Evolutionary conservation across 78 protist genomes (phyloP).

Genomic region (Protostelium mycophagum): DNA sequence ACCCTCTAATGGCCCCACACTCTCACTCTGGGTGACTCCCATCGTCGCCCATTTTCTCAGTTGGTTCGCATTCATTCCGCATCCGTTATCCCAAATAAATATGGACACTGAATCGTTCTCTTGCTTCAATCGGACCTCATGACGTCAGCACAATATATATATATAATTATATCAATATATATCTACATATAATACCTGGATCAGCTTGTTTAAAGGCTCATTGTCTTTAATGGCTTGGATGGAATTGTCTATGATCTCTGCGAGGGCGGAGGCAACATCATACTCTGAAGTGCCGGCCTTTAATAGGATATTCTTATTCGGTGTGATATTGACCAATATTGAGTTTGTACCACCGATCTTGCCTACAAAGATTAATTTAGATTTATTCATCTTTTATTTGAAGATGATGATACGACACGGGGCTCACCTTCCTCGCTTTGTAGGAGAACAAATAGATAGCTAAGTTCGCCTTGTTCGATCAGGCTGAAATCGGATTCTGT

Average conservation of each 20-base stretch:
- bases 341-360: background rate
- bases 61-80: conserved; percentile 45
- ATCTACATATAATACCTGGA: conserved; percentile 13
- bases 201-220: conserved; percentile 7
- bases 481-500: no score
- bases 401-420: no score
- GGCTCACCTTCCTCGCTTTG: no score
- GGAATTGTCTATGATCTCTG: conserved; percentile 58
- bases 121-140: background rate
- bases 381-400: no score
- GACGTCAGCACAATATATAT: background rate
- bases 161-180: background rate
- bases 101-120: conserved; percentile 3
- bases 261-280: conserved; percentile 34
- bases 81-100: conserved; percentile 53
- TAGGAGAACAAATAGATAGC: no score
- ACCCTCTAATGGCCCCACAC: background rate
- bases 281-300: conserved; percentile 64
- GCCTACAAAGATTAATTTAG: no score
- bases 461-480: no score
- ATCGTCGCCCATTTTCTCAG: conserved; percentile 63
- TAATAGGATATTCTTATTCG: conserved; percentile 47
- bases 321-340: conserved; percentile 46
- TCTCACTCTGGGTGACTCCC: conserved; percentile 35
- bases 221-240: conserved; percentile 56